Conservation (phyloP, 768 basidiomycete genomes). For the Astraeus odoratus region DNA sequence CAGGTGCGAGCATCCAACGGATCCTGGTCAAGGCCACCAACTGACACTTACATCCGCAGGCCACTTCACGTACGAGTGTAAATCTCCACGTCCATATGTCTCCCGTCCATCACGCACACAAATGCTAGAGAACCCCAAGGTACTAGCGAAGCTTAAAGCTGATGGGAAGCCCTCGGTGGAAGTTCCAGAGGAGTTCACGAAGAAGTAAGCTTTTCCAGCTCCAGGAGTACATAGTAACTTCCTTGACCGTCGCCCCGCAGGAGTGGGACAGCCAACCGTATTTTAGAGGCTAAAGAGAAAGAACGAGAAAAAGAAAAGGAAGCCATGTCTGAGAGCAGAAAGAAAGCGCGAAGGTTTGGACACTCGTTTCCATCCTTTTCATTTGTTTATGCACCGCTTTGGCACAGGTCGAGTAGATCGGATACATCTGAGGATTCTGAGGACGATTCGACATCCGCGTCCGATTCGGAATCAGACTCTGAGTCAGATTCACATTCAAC, state of each 20-base stretch:
- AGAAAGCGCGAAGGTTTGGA: slow-evolving; percentile 35
- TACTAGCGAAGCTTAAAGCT: slow-evolving; percentile 58
- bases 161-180: slow-evolving; percentile 75
- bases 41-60: slow-evolving; percentile 36
- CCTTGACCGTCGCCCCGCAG: slow-evolving; percentile 29
- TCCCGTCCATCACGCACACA: slow-evolving; percentile 86
- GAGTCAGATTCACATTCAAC: slow-evolving; percentile 39
- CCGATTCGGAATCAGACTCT: slow-evolving; percentile 14
- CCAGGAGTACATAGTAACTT: neutral
- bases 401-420: slow-evolving; percentile 28
- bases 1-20: slow-evolving; percentile 55
- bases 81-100: slow-evolving; percentile 70
- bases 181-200: slow-evolving; percentile 88
- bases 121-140: slow-evolving; percentile 70
- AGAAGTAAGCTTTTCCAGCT: slow-evolving; percentile 42
- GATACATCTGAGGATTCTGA: slow-evolving; percentile 23
- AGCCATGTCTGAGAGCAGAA: slow-evolving; percentile 22
- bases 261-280: slow-evolving; percentile 76
- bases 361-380: slow-evolving; percentile 13
- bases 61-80: slow-evolving; percentile 92
- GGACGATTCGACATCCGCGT: slow-evolving; percentile 14
- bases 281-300: slow-evolving; percentile 78
- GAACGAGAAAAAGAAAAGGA: slow-evolving; percentile 45
- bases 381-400: neutral
- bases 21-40: neutral